phyloP scores from a whole-genome alignment of 2,329 filamentous ascomycete species.

The Kalaharituber pfeilii region DNA sequence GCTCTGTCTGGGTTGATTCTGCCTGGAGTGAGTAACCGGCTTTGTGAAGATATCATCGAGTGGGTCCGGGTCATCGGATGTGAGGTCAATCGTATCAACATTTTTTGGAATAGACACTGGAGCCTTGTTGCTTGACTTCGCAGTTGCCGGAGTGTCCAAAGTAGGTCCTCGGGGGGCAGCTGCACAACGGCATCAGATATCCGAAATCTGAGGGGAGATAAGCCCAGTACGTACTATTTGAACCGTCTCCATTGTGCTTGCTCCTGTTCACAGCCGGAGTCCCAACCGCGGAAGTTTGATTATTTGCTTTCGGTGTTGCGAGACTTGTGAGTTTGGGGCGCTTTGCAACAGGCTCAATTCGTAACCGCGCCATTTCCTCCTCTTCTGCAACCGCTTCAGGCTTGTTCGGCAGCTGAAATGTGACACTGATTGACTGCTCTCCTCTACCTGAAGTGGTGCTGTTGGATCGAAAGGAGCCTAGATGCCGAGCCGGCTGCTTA shows the following conservation, averaged over 20 bases:
- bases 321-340: constrained; percentile 1
- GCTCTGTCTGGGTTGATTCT: constrained; percentile 1
- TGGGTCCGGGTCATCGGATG: constrained; percentile 9
- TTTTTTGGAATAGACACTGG: neutral
- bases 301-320: constrained; percentile 1
- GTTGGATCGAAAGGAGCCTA: too few species aligned
- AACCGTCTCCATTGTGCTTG: too few species aligned
- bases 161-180: neutral
- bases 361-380: neutral
- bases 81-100: constrained; percentile 13
- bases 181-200: neutral
- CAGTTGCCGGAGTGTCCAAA: neutral
- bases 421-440: too few species aligned
- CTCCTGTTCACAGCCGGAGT: neutral
- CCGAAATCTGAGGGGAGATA: neutral
- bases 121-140: neutral
- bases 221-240: neutral
- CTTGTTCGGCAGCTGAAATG: too few species aligned
- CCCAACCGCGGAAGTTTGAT: constrained; percentile 2
- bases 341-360: neutral
- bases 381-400: neutral
- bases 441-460: too few species aligned
- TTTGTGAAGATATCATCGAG: constrained; percentile 1
- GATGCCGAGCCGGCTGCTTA: too few species aligned
- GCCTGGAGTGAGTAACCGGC: neutral